Percentiles rank a stretch among this genome's conserved stretches.
Conservation (phyloP, 2,329 filamentous ascomycete species). For the Chrysoporthe cubensis region DNA sequence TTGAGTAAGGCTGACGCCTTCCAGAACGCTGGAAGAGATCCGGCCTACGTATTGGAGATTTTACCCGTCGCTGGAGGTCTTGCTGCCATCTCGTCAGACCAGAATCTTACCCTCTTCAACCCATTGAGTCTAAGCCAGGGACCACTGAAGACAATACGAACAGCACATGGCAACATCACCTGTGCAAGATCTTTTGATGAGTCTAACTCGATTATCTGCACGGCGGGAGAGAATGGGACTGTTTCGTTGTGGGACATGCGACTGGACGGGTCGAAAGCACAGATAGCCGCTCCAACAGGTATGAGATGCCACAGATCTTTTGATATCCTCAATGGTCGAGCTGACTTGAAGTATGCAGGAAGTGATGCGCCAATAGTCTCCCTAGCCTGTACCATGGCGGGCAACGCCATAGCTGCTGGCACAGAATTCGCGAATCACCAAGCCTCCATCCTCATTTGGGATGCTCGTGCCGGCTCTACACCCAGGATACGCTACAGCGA, state of each 20-base stretch:
- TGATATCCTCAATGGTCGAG: slow-evolving; percentile 6
- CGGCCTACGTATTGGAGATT: slow-evolving; percentile 63
- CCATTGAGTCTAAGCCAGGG: slow-evolving; percentile 57
- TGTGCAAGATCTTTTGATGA: slow-evolving; percentile 61
- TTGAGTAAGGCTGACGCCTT: slow-evolving; percentile 46
- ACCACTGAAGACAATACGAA: slow-evolving; percentile 51
- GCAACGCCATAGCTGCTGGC: slow-evolving; percentile 69
- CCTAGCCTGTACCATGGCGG: slow-evolving; percentile 61
- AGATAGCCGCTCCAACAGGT: slow-evolving; percentile 52
- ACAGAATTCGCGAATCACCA: slow-evolving; percentile 71
- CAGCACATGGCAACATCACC: slow-evolving; percentile 66
- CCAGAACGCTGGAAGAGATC: slow-evolving; percentile 44
- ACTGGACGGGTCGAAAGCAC: slow-evolving; percentile 43
- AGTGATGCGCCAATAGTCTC: slow-evolving; percentile 61
- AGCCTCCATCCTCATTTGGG: slow-evolving; percentile 66
- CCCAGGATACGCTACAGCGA: slow-evolving; percentile 62
- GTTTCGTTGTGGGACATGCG: slow-evolving; percentile 70
- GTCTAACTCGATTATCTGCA: slow-evolving; percentile 61
- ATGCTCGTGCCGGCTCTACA: slow-evolving; percentile 54
- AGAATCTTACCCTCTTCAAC: slow-evolving; percentile 67
- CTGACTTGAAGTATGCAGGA: slow-evolving; percentile 40
- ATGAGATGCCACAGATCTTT: neutral
- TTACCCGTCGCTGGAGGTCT: slow-evolving; percentile 51
- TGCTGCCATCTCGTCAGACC: slow-evolving; percentile 69
- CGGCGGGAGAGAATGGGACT: slow-evolving; percentile 72